Evolutionary conservation across 257 asterid species (phyloP).

Genomic region (Petunia axillaris): DNA sequence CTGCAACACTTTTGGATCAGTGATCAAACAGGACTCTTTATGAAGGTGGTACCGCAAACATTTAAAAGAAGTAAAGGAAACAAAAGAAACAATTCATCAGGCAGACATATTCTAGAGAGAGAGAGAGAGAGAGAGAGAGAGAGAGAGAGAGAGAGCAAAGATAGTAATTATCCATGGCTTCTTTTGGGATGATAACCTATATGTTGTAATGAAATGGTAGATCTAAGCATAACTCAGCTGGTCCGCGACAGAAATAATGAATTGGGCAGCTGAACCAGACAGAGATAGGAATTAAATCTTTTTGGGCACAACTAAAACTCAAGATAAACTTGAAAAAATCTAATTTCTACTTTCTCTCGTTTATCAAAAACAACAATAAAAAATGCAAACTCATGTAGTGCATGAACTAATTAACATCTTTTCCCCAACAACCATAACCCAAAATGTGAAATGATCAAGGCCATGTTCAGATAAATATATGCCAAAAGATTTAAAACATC

Average conservation of each 20-base stretch:
- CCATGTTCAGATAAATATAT: not conserved
- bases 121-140: not conserved
- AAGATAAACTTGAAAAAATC: not conserved
- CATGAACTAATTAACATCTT: conserved; percentile 10
- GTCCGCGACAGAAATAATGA: not conserved
- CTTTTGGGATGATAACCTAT: conserved; percentile 6
- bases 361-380: not conserved
- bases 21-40: conserved; percentile 25
- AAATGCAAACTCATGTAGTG: not conserved
- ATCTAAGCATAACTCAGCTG: not conserved
- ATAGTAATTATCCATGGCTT: not conserved
- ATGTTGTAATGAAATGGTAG: not conserved
- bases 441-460: conserved; percentile 7
- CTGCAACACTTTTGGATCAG: conserved; percentile 62
- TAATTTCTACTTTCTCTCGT: not conserved
- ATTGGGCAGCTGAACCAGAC: conserved; percentile 12
- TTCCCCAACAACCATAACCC: not conserved
- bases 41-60: conserved; percentile 16
- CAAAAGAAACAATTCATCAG: not conserved
- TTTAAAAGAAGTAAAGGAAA: conserved; percentile 1
- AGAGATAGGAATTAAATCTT: not conserved
- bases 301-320: not conserved
- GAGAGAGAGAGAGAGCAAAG: not conserved
- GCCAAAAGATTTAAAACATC: not conserved
- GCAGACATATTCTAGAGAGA: not conserved